Conservation (phyloP, 1,284 basidiomycete genomes). For the Irpex lacteus region DNA sequence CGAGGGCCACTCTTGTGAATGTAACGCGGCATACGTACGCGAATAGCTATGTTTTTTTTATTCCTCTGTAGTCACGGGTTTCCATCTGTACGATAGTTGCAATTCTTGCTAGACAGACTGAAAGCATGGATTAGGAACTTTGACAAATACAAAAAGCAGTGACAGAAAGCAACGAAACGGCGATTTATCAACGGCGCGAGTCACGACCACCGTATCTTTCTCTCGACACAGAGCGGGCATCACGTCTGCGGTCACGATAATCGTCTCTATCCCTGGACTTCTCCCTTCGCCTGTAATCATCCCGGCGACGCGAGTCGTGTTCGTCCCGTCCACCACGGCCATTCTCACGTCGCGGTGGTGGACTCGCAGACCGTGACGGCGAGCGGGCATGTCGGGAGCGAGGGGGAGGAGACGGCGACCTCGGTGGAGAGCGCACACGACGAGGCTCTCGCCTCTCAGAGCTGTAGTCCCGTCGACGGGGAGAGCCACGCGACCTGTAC, state of each 20-base stretch:
- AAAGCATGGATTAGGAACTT: not conserved
- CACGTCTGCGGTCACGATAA: conserved; percentile 8
- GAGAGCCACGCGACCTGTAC: conserved; percentile 27
- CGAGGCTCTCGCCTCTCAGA: conserved; percentile 17
- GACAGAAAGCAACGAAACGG: conserved; percentile 19
- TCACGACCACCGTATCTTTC: conserved; percentile 12
- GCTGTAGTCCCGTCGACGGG: conserved; percentile 27
- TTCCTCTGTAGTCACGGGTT: too few relatives aligned
- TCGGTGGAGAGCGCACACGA: conserved; percentile 22
- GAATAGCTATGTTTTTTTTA: too few relatives aligned
- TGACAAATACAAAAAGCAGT: conserved; percentile 20
- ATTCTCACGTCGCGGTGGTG: conserved; percentile 16
- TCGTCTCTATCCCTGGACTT: conserved; percentile 16
- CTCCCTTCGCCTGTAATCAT: conserved; percentile 12
- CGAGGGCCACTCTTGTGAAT: too few relatives aligned
- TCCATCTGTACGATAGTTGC: too few relatives aligned
- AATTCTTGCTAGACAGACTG: too few relatives aligned
- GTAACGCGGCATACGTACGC: too few relatives aligned
- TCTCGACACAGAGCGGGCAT: conserved; percentile 7
- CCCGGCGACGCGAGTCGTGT: conserved; percentile 17
- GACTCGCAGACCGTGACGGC: conserved; percentile 22
- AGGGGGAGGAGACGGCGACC: conserved; percentile 27
- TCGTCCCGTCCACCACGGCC: conserved; percentile 19
- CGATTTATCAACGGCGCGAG: conserved; percentile 8
- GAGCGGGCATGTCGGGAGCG: conserved; percentile 25